A percentile compares a stretch with the other conserved stretches of the same genome.
phyloP scores from a whole-genome alignment of 2,329 filamentous ascomycete genomes.

The Boeremia exigua region DNA sequence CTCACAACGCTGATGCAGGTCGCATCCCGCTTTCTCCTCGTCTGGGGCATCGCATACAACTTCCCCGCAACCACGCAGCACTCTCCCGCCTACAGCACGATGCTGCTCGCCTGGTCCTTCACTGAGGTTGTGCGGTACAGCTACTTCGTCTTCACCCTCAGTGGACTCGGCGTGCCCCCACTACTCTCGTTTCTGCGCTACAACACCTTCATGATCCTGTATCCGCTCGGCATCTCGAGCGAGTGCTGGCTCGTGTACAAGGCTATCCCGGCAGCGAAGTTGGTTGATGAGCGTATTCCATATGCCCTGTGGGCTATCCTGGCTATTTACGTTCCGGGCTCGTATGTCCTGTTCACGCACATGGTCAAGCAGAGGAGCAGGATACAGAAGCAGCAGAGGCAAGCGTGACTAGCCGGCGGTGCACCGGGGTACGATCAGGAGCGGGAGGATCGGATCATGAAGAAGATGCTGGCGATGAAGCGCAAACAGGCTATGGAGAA shows the following conservation, averaged over 20 bases:
- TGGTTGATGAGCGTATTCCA: constrained; percentile 59
- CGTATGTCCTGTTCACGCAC: constrained; percentile 87
- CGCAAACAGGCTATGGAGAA: constrained; percentile 2
- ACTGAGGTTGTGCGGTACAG: constrained; percentile 94
- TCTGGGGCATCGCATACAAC: constrained; percentile 80
- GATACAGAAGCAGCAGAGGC: constrained; percentile 64
- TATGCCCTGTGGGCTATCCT: constrained; percentile 70
- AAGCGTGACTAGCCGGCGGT: constrained; percentile 15
- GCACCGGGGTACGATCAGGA: constrained; percentile 10
- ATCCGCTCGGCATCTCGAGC: constrained; percentile 81
- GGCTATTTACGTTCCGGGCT: constrained; percentile 77
- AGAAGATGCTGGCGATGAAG: constrained; percentile 7
- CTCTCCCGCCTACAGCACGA: constrained; percentile 70
- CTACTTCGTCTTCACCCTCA: constrained; percentile 81
- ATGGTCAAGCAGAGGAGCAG: constrained; percentile 92
- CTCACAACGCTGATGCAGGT: constrained; percentile 91
- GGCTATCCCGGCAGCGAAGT: constrained; percentile 66
- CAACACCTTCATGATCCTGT: constrained; percentile 91
- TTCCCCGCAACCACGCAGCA: constrained; percentile 70
- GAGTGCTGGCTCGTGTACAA: constrained; percentile 82
- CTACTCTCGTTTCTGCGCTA: constrained; percentile 78
- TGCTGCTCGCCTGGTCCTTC: constrained; percentile 86
- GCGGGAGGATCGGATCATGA: constrained; percentile 7
- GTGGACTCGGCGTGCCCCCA: constrained; percentile 62
- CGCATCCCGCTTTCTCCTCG: constrained; percentile 81